phyloP scores from a whole-genome alignment of 139 green algal species.

The Chlorella sp. region DNA sequence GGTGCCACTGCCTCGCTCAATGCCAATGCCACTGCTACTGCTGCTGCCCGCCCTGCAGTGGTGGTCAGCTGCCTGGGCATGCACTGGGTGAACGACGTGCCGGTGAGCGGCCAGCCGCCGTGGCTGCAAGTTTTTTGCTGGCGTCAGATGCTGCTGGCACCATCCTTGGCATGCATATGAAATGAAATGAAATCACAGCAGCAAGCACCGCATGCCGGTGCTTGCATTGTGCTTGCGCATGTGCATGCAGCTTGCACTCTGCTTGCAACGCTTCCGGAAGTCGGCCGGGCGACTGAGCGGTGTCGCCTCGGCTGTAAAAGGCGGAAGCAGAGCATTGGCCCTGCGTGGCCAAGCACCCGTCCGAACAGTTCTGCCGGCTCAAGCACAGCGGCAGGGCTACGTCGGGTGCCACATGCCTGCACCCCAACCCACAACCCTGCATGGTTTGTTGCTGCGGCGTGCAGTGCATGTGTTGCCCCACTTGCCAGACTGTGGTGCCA shows the following conservation, averaged over 20 bases:
- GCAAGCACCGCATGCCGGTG: not conserved
- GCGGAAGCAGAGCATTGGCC: constrained; percentile 47
- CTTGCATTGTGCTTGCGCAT: not conserved
- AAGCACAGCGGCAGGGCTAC: constrained; percentile 47
- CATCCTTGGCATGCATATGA: too few species aligned
- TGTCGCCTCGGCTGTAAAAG: constrained; percentile 24
- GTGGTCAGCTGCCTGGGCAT: constrained; percentile 80
- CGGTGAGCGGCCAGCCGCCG: constrained; percentile 44
- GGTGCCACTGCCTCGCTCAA: too few species aligned
- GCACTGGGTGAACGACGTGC: constrained; percentile 91
- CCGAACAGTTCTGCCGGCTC: constrained; percentile 45
- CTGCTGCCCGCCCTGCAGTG: constrained; percentile 45
- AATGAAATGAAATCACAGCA: too few species aligned
- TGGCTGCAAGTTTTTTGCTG: too few species aligned
- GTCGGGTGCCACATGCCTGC: constrained; percentile 10
- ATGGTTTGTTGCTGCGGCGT: not conserved
- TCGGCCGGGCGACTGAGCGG: constrained; percentile 1
- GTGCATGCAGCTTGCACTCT: not conserved
- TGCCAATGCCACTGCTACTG: not conserved
- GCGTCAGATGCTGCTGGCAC: not conserved
- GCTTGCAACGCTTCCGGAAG: not conserved
- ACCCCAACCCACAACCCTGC: too few species aligned
- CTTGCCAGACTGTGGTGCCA: too few species aligned
- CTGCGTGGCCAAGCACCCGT: not conserved
- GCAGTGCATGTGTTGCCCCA: not conserved